Conservation (phyloP, 169 alveolate species). For the Plasmodium sp. region DNA sequence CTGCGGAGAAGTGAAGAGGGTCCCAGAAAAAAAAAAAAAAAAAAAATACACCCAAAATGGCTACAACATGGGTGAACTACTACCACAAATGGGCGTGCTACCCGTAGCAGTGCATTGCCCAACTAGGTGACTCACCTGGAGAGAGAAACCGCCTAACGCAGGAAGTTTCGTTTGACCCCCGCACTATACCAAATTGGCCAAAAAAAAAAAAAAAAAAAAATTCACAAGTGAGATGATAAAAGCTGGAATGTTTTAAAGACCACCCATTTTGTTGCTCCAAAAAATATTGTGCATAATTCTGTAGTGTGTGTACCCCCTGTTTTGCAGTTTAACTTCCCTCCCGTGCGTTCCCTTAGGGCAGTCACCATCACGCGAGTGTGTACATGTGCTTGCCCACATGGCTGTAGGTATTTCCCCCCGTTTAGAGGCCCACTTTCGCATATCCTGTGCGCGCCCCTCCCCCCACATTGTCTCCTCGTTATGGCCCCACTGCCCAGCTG, state of each 20-base stretch:
- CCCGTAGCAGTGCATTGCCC: not conserved
- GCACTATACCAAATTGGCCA: not conserved
- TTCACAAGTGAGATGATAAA: not conserved
- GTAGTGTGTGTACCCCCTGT: not conserved
- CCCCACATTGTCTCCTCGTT: conserved; percentile 8
- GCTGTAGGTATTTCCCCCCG: not conserved
- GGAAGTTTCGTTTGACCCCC: not conserved
- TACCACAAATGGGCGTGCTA: not conserved
- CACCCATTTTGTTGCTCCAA: not conserved
- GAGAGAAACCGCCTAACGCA: not conserved
- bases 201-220: too few relatives aligned
- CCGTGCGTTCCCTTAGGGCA: not conserved
- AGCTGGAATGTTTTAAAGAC: not conserved
- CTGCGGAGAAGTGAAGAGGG: not conserved
- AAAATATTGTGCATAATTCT: not conserved
- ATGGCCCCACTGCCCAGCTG: conserved; percentile 24
- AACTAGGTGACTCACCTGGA: not conserved
- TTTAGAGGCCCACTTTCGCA: not conserved
- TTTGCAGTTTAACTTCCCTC: not conserved
- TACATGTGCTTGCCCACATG: not conserved
- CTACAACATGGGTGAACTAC: not conserved
- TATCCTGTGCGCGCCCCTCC: not conserved
- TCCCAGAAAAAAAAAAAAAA: not conserved
- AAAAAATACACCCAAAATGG: not conserved
- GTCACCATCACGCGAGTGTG: not conserved